Conservation (phyloP, 2,329 filamentous ascomycete genomes). For the Diplodia corticola region DNA sequence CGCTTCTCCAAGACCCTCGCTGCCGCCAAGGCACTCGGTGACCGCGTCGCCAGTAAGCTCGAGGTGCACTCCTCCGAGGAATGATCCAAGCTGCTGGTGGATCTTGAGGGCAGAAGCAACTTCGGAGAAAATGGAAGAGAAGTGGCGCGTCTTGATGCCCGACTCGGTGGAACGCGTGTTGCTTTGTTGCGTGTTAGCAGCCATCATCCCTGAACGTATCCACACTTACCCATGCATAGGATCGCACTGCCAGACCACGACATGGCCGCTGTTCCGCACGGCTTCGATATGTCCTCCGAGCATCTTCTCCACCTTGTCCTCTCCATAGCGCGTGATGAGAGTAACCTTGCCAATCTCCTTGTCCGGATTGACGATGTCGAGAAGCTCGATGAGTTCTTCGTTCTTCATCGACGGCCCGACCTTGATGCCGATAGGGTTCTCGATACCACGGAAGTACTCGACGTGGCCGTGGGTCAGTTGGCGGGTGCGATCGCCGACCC, state of each 20-base stretch:
- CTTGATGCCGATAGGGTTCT: constrained; percentile 96
- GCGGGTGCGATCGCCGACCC: constrained; percentile 95
- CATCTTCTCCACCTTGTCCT: constrained; percentile 69
- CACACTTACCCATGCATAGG: constrained; percentile 80
- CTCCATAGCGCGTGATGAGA: constrained; percentile 92
- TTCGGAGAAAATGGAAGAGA: constrained; percentile 86
- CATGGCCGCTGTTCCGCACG: constrained; percentile 74
- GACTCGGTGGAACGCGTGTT: constrained; percentile 66
- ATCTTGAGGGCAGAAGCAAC: constrained; percentile 80
- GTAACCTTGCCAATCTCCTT: constrained; percentile 90
- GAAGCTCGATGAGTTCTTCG: constrained; percentile 72
- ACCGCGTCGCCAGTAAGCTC: constrained; percentile 95
- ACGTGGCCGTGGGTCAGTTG: constrained; percentile 93
- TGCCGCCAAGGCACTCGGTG: constrained; percentile 92
- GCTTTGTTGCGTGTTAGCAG: constrained; percentile 29
- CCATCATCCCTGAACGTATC: neutral
- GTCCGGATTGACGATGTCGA: constrained; percentile 81
- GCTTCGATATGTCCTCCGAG: constrained; percentile 85
- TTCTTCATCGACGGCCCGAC: constrained; percentile 83
- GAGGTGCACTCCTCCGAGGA: constrained; percentile 90
- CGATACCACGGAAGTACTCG: constrained; percentile 94
- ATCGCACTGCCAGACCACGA: constrained; percentile 96
- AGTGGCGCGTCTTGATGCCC: constrained; percentile 89
- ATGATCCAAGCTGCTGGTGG: constrained; percentile 79
- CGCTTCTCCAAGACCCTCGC: constrained; percentile 81